phyloP scores from a whole-genome alignment of 768 basidiomycete species.

The Sarcodon sp. region DNA sequence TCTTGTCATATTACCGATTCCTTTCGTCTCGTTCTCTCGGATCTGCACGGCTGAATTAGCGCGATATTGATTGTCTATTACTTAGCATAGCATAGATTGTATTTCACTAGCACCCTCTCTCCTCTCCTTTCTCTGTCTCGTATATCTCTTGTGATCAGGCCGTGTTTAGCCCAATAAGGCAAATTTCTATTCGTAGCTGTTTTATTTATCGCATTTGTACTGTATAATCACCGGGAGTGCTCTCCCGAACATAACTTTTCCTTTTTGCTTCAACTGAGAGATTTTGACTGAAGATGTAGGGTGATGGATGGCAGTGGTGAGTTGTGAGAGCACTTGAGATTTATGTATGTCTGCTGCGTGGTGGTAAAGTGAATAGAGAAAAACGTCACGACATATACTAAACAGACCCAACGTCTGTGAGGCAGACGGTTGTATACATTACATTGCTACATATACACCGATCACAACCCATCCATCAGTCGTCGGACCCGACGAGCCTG shows the following conservation, averaged over 20 bases:
- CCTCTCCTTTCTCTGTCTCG: not conserved
- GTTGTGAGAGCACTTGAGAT: too few species aligned
- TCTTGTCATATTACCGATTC: not conserved
- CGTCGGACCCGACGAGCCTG: too few species aligned
- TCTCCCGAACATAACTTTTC: conserved; percentile 1
- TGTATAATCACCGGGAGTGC: conserved; percentile 1
- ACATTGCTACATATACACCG: too few species aligned
- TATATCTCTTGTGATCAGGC: not conserved
- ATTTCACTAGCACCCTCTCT: not conserved
- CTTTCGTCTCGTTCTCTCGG: not conserved
- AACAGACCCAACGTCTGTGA: too few species aligned
- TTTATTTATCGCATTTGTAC: not conserved
- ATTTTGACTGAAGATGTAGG: too few species aligned
- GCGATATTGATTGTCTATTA: not conserved
- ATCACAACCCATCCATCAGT: too few species aligned
- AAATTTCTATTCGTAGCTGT: not conserved
- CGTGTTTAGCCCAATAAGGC: not conserved
- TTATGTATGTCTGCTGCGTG: too few species aligned
- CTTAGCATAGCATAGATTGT: not conserved
- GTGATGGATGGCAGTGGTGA: too few species aligned
- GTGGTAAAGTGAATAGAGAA: too few species aligned
- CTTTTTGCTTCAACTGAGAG: conserved; percentile 6
- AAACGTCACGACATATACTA: too few species aligned
- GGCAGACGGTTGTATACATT: too few species aligned
- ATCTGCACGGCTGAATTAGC: not conserved